Evolutionary conservation across 805 yeast genomes (phyloP).

Genomic region (Myxozyma nipponensis): DNA sequence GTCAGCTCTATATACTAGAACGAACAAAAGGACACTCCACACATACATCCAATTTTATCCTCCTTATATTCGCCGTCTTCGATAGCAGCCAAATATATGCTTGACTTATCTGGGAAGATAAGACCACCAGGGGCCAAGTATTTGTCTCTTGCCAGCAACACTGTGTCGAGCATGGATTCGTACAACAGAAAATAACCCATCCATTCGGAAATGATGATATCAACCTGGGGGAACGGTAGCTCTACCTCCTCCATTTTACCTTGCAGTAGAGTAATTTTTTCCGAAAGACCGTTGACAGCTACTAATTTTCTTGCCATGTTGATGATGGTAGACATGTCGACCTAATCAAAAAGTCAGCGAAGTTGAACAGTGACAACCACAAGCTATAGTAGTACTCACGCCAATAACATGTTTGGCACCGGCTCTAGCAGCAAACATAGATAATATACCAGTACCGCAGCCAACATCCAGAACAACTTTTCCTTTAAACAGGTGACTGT

Average conservation of each 20-base stretch:
- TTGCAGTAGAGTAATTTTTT: conserved; percentile 73
- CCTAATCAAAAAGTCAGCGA: not conserved
- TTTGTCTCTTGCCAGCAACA: conserved; percentile 86
- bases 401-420: conserved; percentile 98
- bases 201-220: conserved; percentile 96
- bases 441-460: conserved; percentile 96
- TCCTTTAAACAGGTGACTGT: conserved; percentile 83
- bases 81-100: conserved; percentile 76
- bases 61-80: conserved; percentile 83
- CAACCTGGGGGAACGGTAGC: conserved; percentile 83
- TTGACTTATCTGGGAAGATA: conserved; percentile 72
- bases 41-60: conserved; percentile 63
- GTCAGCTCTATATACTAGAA: not conserved
- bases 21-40: not conserved
- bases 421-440: conserved; percentile 98
- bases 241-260: conserved; percentile 92
- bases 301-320: conserved; percentile 86
- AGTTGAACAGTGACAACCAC: not conserved
- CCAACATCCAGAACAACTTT: conserved; percentile 96
- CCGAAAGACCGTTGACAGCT: conserved; percentile 68
- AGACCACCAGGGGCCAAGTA: conserved; percentile 76
- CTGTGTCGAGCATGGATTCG: conserved; percentile 98
- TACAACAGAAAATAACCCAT: conserved; percentile 96
- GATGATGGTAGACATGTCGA: conserved; percentile 94
- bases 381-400: conserved; percentile 35